Base-by-base conservation (phyloP, 2,329 filamentous ascomycete species). In the Colletotrichum scovillei region DNA sequence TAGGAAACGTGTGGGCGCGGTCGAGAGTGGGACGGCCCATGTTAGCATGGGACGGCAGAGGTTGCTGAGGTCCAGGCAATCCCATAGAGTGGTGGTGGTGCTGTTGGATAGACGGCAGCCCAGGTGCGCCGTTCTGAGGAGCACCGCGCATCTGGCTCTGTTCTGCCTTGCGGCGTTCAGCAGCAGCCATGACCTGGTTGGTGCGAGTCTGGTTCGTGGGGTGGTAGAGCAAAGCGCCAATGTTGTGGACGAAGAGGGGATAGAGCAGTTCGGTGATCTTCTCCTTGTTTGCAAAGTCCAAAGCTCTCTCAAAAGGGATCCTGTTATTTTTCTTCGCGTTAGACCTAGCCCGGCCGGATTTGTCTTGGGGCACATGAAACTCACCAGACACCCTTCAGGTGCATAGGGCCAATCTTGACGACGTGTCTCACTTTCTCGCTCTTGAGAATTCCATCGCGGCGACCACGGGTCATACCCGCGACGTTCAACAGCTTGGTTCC, bases 201-300 rank as follows among this genome's bases (percentile, higher is more conserved):
- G 93, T 94, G 77, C 94, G 89, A 76, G 86, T 93, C 80, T 95
- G 93, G 81, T 98, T 98, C 53, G 94, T 93, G 0, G 97, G 96
- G 81, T 98, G 96, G 83, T 98, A 98, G 63, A 98, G 89, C 76
- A 98, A 88, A 71, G 95, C 93, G 73, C 95, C 95, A 81, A 98
- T 98, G 84, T 98, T 97, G 84, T 98, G 95, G 52, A 98, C 97
- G 82, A 99, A 99, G 62, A 99, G 88, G 65, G 97, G 97, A 82
- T 98, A 99, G 67, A 98, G 86, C 60, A 95, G 87, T 84, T 98
- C 96, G 0, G 97, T 98, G 76, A 98, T 99, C 86, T 98, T 98
- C 84, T 99, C 97, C 88, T 98, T 98, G 87, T 99, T 99, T 76
- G 97, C 97, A 81, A 99, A 98, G 79, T 98, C 97, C 67, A 99